phyloP scores from a whole-genome alignment of 2,329 filamentous ascomycete species.

The Aspergillus glaucus region DNA sequence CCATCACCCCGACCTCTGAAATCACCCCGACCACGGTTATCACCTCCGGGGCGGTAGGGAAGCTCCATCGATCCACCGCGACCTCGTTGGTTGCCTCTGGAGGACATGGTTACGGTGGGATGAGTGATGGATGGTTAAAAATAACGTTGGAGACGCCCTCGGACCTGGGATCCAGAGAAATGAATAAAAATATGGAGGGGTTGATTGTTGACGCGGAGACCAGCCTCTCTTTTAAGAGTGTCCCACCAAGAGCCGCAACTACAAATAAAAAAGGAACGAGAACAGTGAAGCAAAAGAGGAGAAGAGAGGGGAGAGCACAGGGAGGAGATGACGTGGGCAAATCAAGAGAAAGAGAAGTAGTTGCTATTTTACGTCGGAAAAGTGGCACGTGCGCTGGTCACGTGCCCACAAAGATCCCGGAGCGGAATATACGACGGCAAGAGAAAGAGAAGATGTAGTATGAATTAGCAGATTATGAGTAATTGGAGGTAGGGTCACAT shows the following conservation, averaged over 20 bases:
- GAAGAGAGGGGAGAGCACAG: no score
- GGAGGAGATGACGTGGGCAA: neutral
- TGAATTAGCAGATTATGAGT: no score
- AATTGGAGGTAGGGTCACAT: no score
- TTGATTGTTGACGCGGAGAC: no score
- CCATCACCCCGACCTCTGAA: conserved; percentile 16
- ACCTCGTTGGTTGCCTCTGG: conserved; percentile 11
- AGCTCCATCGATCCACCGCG: conserved; percentile 17
- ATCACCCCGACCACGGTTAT: conserved; percentile 4
- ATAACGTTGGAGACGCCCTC: neutral
- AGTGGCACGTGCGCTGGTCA: no score
- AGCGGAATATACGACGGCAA: no score
- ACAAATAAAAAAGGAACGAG: no score
- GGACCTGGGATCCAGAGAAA: neutral
- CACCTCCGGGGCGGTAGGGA: conserved; percentile 12
- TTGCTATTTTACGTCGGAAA: no score
- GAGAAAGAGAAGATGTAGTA: neutral
- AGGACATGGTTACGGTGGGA: conserved; percentile 9
- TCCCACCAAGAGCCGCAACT: no score
- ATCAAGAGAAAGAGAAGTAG: neutral
- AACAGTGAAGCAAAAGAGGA: neutral
- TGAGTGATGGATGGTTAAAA: neutral
- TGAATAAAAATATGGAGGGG: neutral
- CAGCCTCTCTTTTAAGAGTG: no score
- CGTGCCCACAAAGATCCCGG: no score